Conservation (phyloP, 331 rosid species). For the Malus hybrid region DNA sequence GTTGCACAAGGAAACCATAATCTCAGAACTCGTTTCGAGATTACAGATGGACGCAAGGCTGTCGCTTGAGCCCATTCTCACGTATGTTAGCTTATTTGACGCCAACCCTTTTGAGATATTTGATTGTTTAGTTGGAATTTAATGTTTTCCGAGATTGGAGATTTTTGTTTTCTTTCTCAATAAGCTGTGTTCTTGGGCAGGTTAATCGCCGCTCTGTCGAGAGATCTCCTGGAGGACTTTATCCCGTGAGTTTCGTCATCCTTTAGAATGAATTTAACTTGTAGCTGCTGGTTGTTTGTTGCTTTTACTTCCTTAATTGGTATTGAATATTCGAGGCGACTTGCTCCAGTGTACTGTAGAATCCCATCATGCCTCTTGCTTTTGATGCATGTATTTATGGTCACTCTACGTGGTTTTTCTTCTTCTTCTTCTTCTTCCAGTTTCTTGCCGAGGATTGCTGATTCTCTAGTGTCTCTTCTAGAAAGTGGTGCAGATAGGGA, state of each 20-base stretch:
- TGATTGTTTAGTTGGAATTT: neutral
- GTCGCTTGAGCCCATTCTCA: conserved; percentile 74
- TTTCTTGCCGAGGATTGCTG: conserved; percentile 55
- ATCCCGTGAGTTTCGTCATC: conserved; percentile 61
- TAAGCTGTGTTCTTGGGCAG: conserved; percentile 26
- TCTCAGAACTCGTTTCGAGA: conserved; percentile 57
- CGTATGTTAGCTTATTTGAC: conserved; percentile 30
- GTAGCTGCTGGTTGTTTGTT: neutral
- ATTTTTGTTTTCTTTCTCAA: neutral
- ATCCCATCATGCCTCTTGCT: neutral
- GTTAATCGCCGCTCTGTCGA: conserved; percentile 65
- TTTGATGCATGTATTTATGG: conserved; percentile 10
- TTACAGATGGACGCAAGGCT: conserved; percentile 71
- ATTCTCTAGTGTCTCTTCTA: conserved; percentile 63
- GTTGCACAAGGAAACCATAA: conserved; percentile 63
- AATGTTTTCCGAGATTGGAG: conserved; percentile 8
- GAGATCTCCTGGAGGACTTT: conserved; percentile 79
- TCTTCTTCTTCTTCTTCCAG: conserved; percentile 20
- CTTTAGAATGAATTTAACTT: conserved; percentile 13
- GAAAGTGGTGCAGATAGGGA: conserved; percentile 82
- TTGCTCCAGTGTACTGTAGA: neutral
- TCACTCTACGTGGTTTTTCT: conserved; percentile 8
- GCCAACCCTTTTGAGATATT: neutral
- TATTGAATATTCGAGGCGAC: neutral
- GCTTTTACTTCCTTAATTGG: neutral